These are phyloP conservation scores for Boletus sp. DNA, from an alignment of 768 basidiomycete species.

Conservation along the genomic window DNA sequence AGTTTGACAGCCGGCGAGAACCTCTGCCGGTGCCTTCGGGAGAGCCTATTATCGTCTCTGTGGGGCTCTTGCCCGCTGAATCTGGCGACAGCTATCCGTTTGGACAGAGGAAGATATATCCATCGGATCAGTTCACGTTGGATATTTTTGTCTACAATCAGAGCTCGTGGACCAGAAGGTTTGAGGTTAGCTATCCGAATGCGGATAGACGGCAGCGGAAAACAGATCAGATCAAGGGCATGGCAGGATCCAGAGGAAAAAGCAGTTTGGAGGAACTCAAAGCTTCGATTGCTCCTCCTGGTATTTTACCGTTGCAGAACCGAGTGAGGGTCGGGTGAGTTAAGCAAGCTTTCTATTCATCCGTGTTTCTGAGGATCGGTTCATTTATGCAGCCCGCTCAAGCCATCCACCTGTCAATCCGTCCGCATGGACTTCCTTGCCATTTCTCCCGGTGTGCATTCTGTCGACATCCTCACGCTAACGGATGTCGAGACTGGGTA, in stretches of 20 bases:
- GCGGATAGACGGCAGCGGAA: constrained; percentile 43
- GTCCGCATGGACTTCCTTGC: constrained; percentile 86
- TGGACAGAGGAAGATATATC: constrained; percentile 55
- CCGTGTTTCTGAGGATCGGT: neutral
- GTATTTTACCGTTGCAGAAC: constrained; percentile 75
- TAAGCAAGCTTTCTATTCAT: neutral
- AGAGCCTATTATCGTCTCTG: constrained; percentile 69
- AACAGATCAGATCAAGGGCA: constrained; percentile 28
- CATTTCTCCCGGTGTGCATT: constrained; percentile 74
- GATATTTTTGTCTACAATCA: constrained; percentile 90
- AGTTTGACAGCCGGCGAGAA: constrained; percentile 33
- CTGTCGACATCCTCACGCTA: constrained; percentile 67
- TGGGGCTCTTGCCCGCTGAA: constrained; percentile 45
- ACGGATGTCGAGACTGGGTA: constrained; percentile 75
- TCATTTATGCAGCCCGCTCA: constrained; percentile 54
- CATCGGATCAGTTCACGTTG: constrained; percentile 71
- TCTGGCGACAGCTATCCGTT: constrained; percentile 10
- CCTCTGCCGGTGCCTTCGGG: constrained; percentile 27
- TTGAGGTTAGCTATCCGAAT: constrained; percentile 72
- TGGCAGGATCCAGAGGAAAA: constrained; percentile 20
- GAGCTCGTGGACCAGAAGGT: constrained; percentile 69
- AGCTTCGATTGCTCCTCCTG: constrained; percentile 41
- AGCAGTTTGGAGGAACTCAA: constrained; percentile 26
- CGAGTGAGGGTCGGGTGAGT: constrained; percentile 78
- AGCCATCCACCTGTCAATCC: constrained; percentile 81